A percentile compares a stretch with the other conserved stretches of the same genome.
Evolutionary conservation across 78 protist species (phyloP).

Genomic region (Mastigamoeba balamuthi): DNA sequence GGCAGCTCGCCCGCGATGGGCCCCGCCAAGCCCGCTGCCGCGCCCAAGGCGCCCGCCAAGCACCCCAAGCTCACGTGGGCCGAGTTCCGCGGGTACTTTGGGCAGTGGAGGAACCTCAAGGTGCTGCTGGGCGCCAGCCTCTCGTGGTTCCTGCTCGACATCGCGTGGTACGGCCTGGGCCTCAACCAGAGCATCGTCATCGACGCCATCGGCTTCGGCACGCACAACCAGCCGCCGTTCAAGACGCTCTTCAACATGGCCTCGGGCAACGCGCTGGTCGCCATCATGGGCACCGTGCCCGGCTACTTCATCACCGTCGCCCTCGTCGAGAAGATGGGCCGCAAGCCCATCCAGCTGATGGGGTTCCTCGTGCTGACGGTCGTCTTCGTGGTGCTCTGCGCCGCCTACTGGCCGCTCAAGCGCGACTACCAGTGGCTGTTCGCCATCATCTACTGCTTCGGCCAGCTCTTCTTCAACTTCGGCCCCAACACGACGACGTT

Average conservation of each 20-base stretch:
- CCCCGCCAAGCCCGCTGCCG: too few relatives aligned
- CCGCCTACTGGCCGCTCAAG: not conserved
- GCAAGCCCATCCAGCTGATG: conserved; percentile 34
- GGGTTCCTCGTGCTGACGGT: conserved; percentile 36
- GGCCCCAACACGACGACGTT: conserved; percentile 87
- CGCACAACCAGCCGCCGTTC: not conserved
- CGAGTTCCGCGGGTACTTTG: too few relatives aligned
- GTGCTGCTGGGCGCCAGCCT: conserved; percentile 66
- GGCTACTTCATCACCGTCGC: conserved; percentile 55
- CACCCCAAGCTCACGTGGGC: too few relatives aligned
- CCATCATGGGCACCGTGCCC: conserved; percentile 23
- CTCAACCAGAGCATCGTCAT: conserved; percentile 39
- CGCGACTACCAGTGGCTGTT: too few relatives aligned
- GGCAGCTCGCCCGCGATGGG: too few relatives aligned
- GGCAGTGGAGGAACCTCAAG: too few relatives aligned
- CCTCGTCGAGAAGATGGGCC: conserved; percentile 19
- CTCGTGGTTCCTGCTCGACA: conserved; percentile 72
- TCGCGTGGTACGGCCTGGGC: conserved; percentile 60
- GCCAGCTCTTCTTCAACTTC: conserved; percentile 71
- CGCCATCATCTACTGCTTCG: conserved; percentile 52
- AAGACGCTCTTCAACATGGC: conserved; percentile 3
- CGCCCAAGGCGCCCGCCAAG: too few relatives aligned
- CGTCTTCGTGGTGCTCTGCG: conserved; percentile 28
- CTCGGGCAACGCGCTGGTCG: not conserved
- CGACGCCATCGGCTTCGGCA: not conserved